phyloP scores from a whole-genome alignment of 306 rosid genomes.

The Trifolium dubium region DNA sequence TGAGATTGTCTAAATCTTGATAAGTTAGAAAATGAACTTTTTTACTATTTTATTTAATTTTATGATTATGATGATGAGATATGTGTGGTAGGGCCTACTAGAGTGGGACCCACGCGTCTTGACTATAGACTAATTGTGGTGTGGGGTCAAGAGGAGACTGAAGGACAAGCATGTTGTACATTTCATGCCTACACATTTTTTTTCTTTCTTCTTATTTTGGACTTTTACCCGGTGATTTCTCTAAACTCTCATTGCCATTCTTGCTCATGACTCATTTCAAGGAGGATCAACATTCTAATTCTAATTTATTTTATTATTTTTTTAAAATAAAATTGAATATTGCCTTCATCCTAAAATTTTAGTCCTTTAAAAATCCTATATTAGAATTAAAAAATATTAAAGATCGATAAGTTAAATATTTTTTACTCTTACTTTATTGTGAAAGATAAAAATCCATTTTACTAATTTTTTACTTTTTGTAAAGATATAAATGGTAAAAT shows the following conservation, averaged over 20 bases:
- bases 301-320: too few species aligned
- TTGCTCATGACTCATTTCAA: not conserved
- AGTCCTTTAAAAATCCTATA: too few species aligned
- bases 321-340: too few species aligned
- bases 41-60: too few species aligned
- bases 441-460: too few species aligned
- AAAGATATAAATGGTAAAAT: too few species aligned
- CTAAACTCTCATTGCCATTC: not conserved
- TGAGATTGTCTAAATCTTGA: not conserved
- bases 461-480: too few species aligned
- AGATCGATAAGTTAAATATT: too few species aligned
- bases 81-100: not conserved
- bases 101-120: slow-evolving; percentile 20
- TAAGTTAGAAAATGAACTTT: not conserved
- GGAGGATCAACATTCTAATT: too few species aligned
- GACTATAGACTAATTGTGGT: not conserved
- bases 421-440: too few species aligned
- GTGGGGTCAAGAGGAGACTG: slow-evolving; percentile 4
- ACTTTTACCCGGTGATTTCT: not conserved
- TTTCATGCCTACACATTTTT: not conserved
- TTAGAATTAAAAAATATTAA: too few species aligned
- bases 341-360: too few species aligned
- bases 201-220: slow-evolving; percentile 11
- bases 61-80: not conserved
- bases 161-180: not conserved